Evolutionary conservation across 805 yeast genomes (phyloP), one percentile per base, ranked within the genome.

Genomic region (Cyberlindnera subsufficiens): DNA sequence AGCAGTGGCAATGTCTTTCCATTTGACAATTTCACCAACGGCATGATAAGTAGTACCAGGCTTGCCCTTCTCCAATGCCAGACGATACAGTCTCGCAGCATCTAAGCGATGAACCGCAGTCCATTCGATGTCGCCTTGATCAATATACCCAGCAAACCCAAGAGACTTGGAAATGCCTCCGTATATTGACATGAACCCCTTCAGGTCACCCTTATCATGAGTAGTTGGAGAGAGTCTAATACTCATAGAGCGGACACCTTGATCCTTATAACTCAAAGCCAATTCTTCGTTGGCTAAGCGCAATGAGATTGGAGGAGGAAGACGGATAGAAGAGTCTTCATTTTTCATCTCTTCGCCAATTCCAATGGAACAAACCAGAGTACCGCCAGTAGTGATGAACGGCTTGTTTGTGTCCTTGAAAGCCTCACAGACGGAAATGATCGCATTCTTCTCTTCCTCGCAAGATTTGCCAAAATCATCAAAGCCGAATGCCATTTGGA

Each of bases 401-500:
- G 56, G 46, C 38, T 65, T 64, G 15, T 51, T 43, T 4, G 69
- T 51, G 3, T 63, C 67, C 13, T 40, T 49, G 2, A 64, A 35
- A 6, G 61, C 61, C 3, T 59, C 59, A 30, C 46, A 40, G 46
- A 67, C 50, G 11, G 64, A 54, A 13, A 44, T 38, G n/a, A 58
- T 39, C 1, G 68, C 69, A 4, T 33, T 44, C 10, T 36, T 40
- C 34, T 68, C 72, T 30, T 53, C 35, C 18, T 46, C 43, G 18
- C 46, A 37, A 22, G 54, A 27, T 13, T 50, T 37, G 4, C 32
- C 48, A 35, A 45, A 50, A 7, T 56, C 47, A 5, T 41, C 16
- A 45, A 62, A 66, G 22, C 54, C 46, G 46, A 60, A 68, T 1
- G 63, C 74, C 33, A 65, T 44, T 42, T 68, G 72, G n/a, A 66